Base-by-base conservation (phyloP, 441 rosid genomes). In the Brassica hybrid region DNA sequence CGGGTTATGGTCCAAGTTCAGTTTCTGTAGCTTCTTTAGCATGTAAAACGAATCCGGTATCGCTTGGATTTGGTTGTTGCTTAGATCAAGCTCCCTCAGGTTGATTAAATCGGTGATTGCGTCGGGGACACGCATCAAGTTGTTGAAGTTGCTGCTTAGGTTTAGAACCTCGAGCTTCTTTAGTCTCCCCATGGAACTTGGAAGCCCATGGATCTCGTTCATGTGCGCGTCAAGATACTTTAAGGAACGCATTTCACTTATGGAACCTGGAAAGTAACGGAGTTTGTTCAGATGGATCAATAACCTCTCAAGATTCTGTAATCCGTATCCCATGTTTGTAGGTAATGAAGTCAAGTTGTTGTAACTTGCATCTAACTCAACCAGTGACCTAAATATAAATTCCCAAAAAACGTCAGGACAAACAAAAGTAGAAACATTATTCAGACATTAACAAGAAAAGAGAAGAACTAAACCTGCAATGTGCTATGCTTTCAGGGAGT, bases 1-100 rank as follows among this genome's bases (percentile, higher is more conserved):
- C 2, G 94, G 94, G 67, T 88, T 90, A 81, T 87, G 84, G 16
- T 90, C 94, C 82, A 86, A 72, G 80, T 90, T 90, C 65, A 90
- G 88, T 80, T 83, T 88, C 45, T 62, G 41, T 1, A 90, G 86
- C 59, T 85, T 88, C 65, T 69, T 80, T 18, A 90, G 85, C 86
- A 84, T 80, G 52, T 65, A 72, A 79, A 88, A 86, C 64, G 92
- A 81, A 65, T 81, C 84, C 0, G 92, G 92, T 67, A 90, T 85
- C 18, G 73, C 77, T 59, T 76, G 83, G 78, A 90, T 84, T 69
- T 90, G 94, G 75, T 90, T 90, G 88, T 90, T 88, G 86, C 92
- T 88, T 10, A 88, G 86, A 82, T 90, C 90, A 21, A 90, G 89
- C 76, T 90, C 90, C 72, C 76, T 82, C 8, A 90, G 77, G 76